phyloP scores from a whole-genome alignment of 108 stramenopile genomes.

The Stephanodiscus minutulus region DNA sequence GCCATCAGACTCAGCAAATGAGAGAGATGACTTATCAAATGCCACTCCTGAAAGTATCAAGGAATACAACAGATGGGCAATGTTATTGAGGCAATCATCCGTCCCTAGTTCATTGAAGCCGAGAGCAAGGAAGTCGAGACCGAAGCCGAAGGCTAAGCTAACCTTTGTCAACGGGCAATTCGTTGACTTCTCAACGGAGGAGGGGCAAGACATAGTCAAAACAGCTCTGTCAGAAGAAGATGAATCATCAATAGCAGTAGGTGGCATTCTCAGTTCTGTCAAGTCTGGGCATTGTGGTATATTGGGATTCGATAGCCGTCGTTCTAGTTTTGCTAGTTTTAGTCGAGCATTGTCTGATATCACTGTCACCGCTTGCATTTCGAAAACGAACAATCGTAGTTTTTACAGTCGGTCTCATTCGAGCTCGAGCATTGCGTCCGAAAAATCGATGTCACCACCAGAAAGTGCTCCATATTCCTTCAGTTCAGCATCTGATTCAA shows the following conservation, averaged over 20 bases:
- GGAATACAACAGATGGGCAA: neutral
- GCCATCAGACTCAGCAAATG: neutral
- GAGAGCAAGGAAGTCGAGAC: neutral
- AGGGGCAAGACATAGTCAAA: constrained; percentile 29
- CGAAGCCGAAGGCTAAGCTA: constrained; percentile 19
- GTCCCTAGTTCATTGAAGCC: neutral
- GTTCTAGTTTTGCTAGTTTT: neutral
- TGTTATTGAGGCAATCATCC: neutral
- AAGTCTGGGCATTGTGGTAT: constrained; percentile 14
- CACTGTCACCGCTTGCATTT: neutral
- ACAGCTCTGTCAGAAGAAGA: constrained; percentile 8
- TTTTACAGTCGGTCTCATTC: neutral
- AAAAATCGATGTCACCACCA: neutral
- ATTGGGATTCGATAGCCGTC: neutral
- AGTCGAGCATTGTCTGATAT: neutral
- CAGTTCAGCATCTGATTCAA: neutral
- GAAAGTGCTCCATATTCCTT: neutral
- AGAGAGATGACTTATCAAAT: neutral
- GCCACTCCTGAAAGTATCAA: neutral
- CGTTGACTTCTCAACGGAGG: constrained; percentile 25
- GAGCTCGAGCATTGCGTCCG: constrained; percentile 4
- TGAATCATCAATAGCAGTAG: neutral
- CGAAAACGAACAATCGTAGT: neutral
- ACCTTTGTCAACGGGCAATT: constrained; percentile 48
- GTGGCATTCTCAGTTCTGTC: constrained; percentile 7